Conservation (phyloP, 345 rosid species). For the Brassica incana region DNA sequence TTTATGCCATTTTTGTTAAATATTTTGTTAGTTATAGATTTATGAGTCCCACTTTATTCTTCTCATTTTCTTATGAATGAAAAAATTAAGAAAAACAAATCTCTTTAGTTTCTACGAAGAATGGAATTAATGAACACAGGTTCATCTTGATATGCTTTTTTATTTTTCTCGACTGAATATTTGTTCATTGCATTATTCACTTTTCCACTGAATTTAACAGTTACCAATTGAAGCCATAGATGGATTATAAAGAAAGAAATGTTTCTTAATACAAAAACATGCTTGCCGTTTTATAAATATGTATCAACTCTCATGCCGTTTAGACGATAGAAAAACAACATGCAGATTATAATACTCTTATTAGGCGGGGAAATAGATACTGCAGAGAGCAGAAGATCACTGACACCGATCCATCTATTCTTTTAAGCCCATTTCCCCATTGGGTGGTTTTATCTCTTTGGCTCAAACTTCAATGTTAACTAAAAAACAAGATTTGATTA, state of each 20-base stretch:
- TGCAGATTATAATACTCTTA: neutral
- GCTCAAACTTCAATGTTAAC: conserved; percentile 27
- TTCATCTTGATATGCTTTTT: too few species aligned
- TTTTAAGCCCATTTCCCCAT: conserved; percentile 14
- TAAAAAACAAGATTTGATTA: neutral
- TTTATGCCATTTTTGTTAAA: too few species aligned
- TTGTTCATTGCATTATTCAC: too few species aligned
- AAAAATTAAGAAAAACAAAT: too few species aligned
- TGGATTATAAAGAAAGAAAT: neutral
- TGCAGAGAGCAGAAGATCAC: conserved; percentile 19
- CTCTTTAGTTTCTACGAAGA: too few species aligned
- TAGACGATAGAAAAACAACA: neutral
- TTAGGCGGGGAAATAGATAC: neutral
- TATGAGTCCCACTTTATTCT: too few species aligned
- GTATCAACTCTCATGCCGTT: neutral
- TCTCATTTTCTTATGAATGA: too few species aligned
- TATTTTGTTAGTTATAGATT: too few species aligned
- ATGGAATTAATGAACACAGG: too few species aligned
- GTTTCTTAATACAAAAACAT: neutral
- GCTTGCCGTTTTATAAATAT: neutral
- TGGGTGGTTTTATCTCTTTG: conserved; percentile 29
- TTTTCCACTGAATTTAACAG: too few species aligned
- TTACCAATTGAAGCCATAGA: too few species aligned
- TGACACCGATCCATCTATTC: conserved; percentile 26
- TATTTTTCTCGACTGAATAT: too few species aligned